A percentile compares a stretch with the other conserved stretches of the same genome.
phyloP scores from a whole-genome alignment of 805 yeast species.

The Pichia sporocuriosa region DNA sequence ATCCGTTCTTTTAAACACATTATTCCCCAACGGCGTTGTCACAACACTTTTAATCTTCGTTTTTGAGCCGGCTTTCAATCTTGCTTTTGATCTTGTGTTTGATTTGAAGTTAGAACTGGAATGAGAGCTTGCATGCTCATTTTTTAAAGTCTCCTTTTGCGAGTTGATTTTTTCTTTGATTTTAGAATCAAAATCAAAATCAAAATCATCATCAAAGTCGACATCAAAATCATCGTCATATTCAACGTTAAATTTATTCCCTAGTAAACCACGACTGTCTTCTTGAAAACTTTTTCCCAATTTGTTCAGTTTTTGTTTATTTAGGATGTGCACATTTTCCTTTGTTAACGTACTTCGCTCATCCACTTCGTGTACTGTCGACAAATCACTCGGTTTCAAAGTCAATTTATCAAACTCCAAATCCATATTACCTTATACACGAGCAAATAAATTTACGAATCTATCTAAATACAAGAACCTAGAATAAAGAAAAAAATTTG shows the following conservation, averaged over 20 bases:
- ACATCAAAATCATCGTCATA: slow-evolving; percentile 2
- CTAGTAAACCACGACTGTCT: background rate
- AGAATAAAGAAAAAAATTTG: too few species aligned
- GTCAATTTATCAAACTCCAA: background rate
- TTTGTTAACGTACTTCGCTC: slow-evolving; percentile 21
- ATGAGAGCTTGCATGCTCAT: too few species aligned
- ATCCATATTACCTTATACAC: background rate
- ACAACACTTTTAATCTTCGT: background rate
- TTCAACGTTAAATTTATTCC: too few species aligned
- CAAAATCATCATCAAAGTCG: background rate
- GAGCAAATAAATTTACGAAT: too few species aligned
- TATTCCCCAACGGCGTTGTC: background rate
- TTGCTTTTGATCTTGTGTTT: too few species aligned
- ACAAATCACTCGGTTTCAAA: slow-evolving; percentile 11
- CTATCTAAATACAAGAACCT: too few species aligned
- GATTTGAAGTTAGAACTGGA: too few species aligned
- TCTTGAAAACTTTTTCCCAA: background rate
- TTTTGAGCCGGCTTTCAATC: background rate
- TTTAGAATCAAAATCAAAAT: slow-evolving; percentile 4
- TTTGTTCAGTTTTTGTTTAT: slow-evolving; percentile 2
- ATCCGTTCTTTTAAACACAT: background rate
- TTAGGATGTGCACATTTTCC: slow-evolving; percentile 16
- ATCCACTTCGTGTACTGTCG: slow-evolving; percentile 23
- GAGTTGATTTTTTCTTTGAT: background rate
- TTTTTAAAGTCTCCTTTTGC: background rate